A percentile compares a stretch with the other conserved stretches of the same genome.
Evolutionary conservation across 805 yeast genomes (phyloP).

Genomic region (Candida tallmaniae): DNA sequence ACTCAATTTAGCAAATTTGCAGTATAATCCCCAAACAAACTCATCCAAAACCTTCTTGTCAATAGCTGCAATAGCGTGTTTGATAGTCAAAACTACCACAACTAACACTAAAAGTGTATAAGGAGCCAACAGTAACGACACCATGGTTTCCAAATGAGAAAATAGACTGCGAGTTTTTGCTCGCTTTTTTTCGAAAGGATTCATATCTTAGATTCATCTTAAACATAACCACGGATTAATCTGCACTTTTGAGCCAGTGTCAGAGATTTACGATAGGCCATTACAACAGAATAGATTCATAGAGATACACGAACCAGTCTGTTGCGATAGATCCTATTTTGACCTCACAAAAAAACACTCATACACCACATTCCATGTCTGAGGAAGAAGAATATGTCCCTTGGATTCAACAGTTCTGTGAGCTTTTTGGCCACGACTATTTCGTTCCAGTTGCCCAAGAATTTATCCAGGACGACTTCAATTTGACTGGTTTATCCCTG

Average conservation of each 20-base stretch:
- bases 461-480: conserved; percentile 95
- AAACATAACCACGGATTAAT: no score
- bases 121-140: conserved; percentile 27
- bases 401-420: conserved; percentile 81
- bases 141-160: background rate
- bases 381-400: conserved; percentile 59
- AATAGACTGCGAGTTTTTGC: background rate
- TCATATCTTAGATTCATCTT: no score
- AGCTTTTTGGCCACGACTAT: conserved; percentile 79
- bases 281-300: no score
- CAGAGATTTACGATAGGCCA: no score
- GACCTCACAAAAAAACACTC: no score
- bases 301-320: no score
- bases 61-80: conserved; percentile 32
- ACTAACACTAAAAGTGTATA: conserved; percentile 29
- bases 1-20: conserved; percentile 25
- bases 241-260: no score
- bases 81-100: conserved; percentile 30
- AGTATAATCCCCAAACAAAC: conserved; percentile 35
- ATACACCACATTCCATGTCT: no score
- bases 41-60: conserved; percentile 33
- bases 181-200: background rate
- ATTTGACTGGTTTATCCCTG: conserved; percentile 80
- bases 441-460: conserved; percentile 90
- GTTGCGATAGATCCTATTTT: no score